phyloP scores from a whole-genome alignment of 768 basidiomycete species.

The Artomyces pyxidatus region DNA sequence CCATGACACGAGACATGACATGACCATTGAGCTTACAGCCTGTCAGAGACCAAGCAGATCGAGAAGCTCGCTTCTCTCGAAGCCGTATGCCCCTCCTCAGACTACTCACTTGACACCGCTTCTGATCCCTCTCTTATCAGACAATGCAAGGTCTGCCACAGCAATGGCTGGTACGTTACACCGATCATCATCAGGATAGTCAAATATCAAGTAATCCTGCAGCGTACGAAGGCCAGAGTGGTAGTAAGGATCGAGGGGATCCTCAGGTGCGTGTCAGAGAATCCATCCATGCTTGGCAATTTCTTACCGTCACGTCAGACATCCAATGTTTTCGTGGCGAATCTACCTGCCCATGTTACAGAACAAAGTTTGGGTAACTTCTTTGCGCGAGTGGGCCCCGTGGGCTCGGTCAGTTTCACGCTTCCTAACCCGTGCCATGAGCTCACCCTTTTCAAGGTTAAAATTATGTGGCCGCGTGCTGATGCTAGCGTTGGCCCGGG shows the following conservation, averaged over 20 bases:
- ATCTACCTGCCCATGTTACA: slow-evolving; percentile 79
- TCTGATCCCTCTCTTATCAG: slow-evolving; percentile 20
- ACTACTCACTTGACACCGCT: too few species aligned
- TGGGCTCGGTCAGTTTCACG: slow-evolving; percentile 66
- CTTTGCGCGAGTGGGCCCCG: slow-evolving; percentile 88
- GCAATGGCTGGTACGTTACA: slow-evolving; percentile 83
- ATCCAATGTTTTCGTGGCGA: slow-evolving; percentile 93
- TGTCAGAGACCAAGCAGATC: slow-evolving; percentile 88
- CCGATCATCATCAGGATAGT: too few species aligned
- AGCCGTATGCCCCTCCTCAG: slow-evolving; percentile 49
- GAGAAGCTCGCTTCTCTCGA: slow-evolving; percentile 78
- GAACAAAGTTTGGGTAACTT: slow-evolving; percentile 82
- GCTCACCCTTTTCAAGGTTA: slow-evolving; percentile 45
- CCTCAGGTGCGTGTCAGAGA: slow-evolving; percentile 49
- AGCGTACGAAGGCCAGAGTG: slow-evolving; percentile 89
- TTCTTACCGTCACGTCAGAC: slow-evolving; percentile 43
- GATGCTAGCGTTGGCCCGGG: slow-evolving; percentile 63
- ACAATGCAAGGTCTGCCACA: slow-evolving; percentile 72
- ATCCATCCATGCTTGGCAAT: neutral
- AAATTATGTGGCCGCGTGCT: slow-evolving; percentile 98
- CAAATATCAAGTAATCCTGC: slow-evolving; percentile 3
- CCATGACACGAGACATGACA: too few species aligned
- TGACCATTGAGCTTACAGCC: too few species aligned
- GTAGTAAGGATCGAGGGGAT: slow-evolving; percentile 84
- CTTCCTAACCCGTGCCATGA: neutral